A percentile compares a stretch with the other conserved stretches of the same genome.
Conservation (phyloP, 495 filamentous ascomycete genomes). For the Ascodesmis nigricans region DNA sequence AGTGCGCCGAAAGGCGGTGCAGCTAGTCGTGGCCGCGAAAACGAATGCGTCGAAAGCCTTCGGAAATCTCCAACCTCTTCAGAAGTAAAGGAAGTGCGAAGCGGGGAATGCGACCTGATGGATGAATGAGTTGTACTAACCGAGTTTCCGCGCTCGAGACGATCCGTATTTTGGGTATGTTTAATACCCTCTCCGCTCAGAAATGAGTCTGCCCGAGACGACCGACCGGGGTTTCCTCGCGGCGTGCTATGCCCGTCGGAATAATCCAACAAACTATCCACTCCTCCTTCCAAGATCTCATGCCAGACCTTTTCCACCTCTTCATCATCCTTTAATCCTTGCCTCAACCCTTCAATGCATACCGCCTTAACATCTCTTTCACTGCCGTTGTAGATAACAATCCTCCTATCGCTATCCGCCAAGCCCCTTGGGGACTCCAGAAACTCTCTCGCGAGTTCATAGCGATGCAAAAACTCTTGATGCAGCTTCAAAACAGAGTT, state of each 20-base stretch:
- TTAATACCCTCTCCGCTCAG: too few species aligned
- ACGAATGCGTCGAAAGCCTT: too few species aligned
- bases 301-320: conserved; percentile 16
- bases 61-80: too few species aligned
- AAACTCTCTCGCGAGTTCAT: neutral
- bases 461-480: neutral
- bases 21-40: too few species aligned
- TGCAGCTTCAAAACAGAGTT: neutral
- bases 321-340: conserved; percentile 10
- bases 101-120: too few species aligned
- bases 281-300: conserved; percentile 13
- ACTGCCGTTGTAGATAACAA: conserved; percentile 17
- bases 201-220: too few species aligned
- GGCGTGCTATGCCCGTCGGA: conserved; percentile 1
- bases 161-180: too few species aligned
- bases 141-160: too few species aligned
- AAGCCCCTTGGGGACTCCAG: neutral
- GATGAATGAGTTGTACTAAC: too few species aligned
- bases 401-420: conserved; percentile 6
- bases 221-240: conserved; percentile 4
- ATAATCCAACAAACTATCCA: conserved; percentile 12
- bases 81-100: too few species aligned
- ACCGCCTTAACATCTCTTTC: conserved; percentile 11
- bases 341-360: conserved; percentile 11
- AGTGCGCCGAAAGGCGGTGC: too few species aligned